phyloP scores from a whole-genome alignment of 805 yeast genomes.

The Wickerhamia fluorescens region DNA sequence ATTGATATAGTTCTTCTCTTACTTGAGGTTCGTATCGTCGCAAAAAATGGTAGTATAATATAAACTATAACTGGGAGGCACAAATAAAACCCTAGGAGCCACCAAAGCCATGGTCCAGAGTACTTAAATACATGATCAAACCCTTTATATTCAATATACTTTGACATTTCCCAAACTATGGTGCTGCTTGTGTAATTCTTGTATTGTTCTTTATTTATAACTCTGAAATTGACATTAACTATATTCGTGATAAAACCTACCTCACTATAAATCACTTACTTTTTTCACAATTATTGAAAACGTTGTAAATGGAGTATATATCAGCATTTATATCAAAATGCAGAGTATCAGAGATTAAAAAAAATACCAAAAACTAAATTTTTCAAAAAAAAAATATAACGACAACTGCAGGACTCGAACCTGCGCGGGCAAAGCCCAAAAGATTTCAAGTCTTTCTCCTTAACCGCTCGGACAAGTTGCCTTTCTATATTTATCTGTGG shows the following conservation, averaged over 20 bases:
- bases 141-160: conserved; percentile 8
- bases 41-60: conserved; percentile 30
- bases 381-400: conserved; percentile 1
- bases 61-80: conserved; percentile 39
- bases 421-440: conserved; percentile 8
- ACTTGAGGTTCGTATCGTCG: conserved; percentile 15
- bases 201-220: too few relatives aligned
- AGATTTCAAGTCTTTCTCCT: conserved; percentile 8
- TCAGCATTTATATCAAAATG: too few relatives aligned
- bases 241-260: too few relatives aligned
- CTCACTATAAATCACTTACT: too few relatives aligned
- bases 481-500: too few relatives aligned
- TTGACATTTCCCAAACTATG: too few relatives aligned
- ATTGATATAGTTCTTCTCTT: conserved; percentile 53
- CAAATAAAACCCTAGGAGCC: conserved; percentile 39
- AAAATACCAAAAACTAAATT: conserved; percentile 1
- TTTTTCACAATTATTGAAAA: too few relatives aligned
- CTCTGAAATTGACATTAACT: too few relatives aligned
- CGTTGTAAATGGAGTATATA: too few relatives aligned
- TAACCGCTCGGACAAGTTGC: conserved; percentile 9
- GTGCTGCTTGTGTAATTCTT: too few relatives aligned
- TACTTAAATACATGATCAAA: conserved; percentile 8
- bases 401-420: conserved; percentile 9
- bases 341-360: too few relatives aligned
- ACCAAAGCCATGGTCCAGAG: conserved; percentile 33